These are phyloP conservation scores for Eucalyptus regnans DNA, from an alignment of 345 rosid species.

Conservation along the genomic window DNA sequence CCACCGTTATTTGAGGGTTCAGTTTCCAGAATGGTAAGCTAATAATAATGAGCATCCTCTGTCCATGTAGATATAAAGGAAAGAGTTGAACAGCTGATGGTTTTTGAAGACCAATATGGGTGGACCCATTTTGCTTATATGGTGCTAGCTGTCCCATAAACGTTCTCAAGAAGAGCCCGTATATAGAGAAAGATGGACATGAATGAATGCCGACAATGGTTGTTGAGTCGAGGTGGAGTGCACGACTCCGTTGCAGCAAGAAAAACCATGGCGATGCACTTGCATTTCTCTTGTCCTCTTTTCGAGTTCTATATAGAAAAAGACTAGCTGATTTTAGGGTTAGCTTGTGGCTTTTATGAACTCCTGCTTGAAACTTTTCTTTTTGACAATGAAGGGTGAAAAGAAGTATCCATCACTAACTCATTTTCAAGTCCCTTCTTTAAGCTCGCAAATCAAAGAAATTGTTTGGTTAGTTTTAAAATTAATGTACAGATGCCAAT, in stretches of 20 bases:
- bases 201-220: background rate
- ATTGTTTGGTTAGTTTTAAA: background rate
- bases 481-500: rapidly evolving
- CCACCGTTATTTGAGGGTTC: background rate
- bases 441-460: background rate
- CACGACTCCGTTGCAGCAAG: background rate
- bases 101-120: background rate
- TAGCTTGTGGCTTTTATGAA: background rate
- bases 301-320: background rate
- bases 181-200: background rate
- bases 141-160: background rate
- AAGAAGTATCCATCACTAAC: background rate
- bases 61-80: background rate
- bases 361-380: background rate
- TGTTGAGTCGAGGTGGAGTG: background rate
- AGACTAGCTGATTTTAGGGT: background rate
- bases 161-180: background rate
- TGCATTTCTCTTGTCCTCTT: background rate
- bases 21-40: background rate
- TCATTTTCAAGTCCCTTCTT: background rate
- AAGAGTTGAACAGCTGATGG: background rate
- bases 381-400: background rate
- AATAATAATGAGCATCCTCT: background rate
- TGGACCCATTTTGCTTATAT: background rate
- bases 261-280: background rate